These are phyloP conservation scores for Alternaria viburni DNA, from an alignment of 2,329 filamentous ascomycete species.

Conservation along the genomic window DNA sequence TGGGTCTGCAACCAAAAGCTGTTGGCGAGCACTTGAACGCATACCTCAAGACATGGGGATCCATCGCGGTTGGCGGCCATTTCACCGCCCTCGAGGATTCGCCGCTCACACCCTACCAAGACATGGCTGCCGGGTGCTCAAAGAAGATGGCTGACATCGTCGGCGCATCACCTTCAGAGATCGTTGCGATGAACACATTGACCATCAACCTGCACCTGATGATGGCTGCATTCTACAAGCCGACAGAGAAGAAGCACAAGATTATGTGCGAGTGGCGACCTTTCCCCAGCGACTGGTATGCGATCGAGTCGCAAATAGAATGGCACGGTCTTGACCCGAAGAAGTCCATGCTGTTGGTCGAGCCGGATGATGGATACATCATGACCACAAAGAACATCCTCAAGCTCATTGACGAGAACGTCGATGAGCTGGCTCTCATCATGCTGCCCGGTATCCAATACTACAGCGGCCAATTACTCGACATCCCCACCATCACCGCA, in stretches of 20 bases:
- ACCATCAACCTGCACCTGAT: constrained; percentile 83
- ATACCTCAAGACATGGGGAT: constrained; percentile 82
- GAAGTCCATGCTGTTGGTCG: constrained; percentile 72
- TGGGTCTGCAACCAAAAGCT: constrained; percentile 79
- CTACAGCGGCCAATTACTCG: constrained; percentile 86
- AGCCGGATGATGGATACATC: constrained; percentile 67
- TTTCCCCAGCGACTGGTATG: constrained; percentile 88
- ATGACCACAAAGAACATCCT: constrained; percentile 74
- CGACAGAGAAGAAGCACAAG: constrained; percentile 70
- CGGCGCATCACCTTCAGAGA: constrained; percentile 73
- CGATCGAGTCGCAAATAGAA: constrained; percentile 80
- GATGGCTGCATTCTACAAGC: constrained; percentile 83
- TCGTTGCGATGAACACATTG: constrained; percentile 86
- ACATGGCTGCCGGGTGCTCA: constrained; percentile 76
- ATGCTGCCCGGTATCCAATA: constrained; percentile 88
- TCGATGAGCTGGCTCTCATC: constrained; percentile 72
- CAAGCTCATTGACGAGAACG: constrained; percentile 74
- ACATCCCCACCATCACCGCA: constrained; percentile 78
- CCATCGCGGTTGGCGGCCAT: constrained; percentile 82
- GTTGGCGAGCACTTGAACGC: constrained; percentile 70
- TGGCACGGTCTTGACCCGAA: constrained; percentile 70
- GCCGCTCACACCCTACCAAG: constrained; percentile 74
- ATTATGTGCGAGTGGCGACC: constrained; percentile 86
- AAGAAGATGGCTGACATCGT: constrained; percentile 74
- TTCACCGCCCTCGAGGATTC: constrained; percentile 73